These are phyloP conservation scores for Rhodomyrtus tomentosa DNA, from an alignment of 345 rosid species.

Conservation along the genomic window DNA sequence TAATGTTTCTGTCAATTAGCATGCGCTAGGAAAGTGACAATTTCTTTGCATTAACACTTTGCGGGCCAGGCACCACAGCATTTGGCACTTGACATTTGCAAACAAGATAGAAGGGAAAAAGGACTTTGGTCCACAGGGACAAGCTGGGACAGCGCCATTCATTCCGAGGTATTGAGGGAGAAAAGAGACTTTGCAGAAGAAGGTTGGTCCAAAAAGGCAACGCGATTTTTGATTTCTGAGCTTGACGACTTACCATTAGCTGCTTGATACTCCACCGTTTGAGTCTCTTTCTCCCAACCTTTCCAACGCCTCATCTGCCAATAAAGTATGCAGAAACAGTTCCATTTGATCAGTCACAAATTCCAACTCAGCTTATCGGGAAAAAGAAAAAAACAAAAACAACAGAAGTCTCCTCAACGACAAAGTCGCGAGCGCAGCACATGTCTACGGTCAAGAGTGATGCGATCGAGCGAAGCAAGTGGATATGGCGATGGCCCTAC, in stretches of 20 bases:
- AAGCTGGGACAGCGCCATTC: not conserved
- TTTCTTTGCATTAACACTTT: not conserved
- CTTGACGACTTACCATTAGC: conserved; percentile 34
- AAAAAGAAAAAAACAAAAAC: too few relatives aligned
- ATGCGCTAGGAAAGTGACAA: not conserved
- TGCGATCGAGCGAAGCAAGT: not conserved
- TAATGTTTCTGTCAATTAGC: not conserved
- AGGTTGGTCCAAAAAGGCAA: not conserved
- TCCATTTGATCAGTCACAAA: not conserved
- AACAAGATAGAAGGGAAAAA: not conserved
- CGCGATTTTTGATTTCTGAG: not conserved
- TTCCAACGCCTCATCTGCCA: conserved; percentile 60
- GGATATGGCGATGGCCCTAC: not conserved
- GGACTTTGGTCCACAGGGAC: not conserved
- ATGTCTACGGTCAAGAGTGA: not conserved
- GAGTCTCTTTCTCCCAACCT: conserved; percentile 67
- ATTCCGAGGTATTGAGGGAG: not conserved
- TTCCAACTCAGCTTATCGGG: not conserved
- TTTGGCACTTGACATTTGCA: not conserved
- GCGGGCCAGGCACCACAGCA: not conserved
- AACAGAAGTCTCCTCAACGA: not conserved
- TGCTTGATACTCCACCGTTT: conserved; percentile 39
- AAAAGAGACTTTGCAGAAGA: not conserved
- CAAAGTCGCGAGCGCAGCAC: not conserved
- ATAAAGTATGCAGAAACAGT: not conserved